Conservation (phyloP, 2,329 filamentous ascomycete species). For the Acrodontium crateriforme region DNA sequence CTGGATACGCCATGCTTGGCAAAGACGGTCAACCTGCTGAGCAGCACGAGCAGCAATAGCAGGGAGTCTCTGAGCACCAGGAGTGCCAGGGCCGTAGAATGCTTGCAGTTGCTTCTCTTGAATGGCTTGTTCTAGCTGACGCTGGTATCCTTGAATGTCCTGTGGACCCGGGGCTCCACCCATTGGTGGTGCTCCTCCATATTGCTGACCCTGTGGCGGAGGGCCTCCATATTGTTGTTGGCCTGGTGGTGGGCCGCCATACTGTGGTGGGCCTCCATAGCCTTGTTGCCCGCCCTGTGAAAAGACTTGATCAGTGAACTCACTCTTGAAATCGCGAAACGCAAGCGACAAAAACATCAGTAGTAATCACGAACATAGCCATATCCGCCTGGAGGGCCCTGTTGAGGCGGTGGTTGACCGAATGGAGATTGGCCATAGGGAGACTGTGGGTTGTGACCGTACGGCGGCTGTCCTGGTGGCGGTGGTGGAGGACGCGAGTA, state of each 20-base stretch:
- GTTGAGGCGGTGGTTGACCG: slow-evolving; percentile 16
- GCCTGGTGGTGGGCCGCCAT: slow-evolving; percentile 8
- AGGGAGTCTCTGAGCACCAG: slow-evolving; percentile 27
- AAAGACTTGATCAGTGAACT: too few species aligned
- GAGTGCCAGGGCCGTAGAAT: slow-evolving; percentile 45
- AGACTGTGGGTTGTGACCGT: slow-evolving; percentile 7
- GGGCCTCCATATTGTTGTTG: slow-evolving; percentile 21
- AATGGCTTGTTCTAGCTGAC: slow-evolving; percentile 40
- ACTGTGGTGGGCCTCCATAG: slow-evolving; percentile 11
- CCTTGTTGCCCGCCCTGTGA: slow-evolving; percentile 4
- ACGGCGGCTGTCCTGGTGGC: slow-evolving; percentile 11
- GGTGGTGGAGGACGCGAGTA: slow-evolving; percentile 30
- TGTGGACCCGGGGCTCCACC: slow-evolving; percentile 16
- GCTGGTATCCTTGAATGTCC: slow-evolving; percentile 43
- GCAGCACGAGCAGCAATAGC: slow-evolving; percentile 37
- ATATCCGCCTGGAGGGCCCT: slow-evolving; percentile 20
- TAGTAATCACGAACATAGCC: slow-evolving; percentile 18
- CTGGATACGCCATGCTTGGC: slow-evolving; percentile 41
- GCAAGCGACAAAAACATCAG: too few species aligned
- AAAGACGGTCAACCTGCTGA: slow-evolving; percentile 40
- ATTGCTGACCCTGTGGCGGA: slow-evolving; percentile 22
- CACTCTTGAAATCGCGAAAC: too few species aligned
- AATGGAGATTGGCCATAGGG: slow-evolving; percentile 16
- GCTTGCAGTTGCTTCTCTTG: slow-evolving; percentile 46
- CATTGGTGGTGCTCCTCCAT: slow-evolving; percentile 21